Conservation (phyloP, 2,329 filamentous ascomycete genomes). For the Cytospora paraplurivora region DNA sequence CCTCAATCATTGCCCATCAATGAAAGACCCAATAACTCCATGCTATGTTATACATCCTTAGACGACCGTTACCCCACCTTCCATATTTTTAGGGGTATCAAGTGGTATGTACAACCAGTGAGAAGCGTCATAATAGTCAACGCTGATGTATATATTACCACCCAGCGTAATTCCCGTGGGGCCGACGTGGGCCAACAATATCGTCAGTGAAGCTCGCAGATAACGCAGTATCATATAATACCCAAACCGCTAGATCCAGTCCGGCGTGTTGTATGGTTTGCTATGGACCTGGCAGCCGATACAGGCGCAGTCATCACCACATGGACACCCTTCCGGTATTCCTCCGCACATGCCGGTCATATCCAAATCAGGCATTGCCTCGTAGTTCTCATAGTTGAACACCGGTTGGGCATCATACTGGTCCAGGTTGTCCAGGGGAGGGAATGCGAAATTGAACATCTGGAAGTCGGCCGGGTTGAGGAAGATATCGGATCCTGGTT, state of each 20-base stretch:
- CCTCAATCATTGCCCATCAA: neutral
- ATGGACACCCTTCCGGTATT: slow-evolving; percentile 46
- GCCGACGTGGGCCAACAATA: neutral
- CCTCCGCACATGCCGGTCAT: slow-evolving; percentile 26
- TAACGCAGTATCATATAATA: neutral
- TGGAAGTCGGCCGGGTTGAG: slow-evolving; percentile 29
- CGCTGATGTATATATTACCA: neutral
- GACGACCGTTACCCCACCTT: neutral
- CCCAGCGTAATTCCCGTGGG: neutral
- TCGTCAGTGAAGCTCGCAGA: neutral
- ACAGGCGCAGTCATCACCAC: slow-evolving; percentile 62
- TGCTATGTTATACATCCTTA: neutral
- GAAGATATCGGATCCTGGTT: slow-evolving; percentile 25
- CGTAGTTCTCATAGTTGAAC: slow-evolving; percentile 64
- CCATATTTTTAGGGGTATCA: neutral
- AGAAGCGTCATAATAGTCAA: neutral
- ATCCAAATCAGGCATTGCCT: slow-evolving; percentile 35
- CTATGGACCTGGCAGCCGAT: slow-evolving; percentile 58
- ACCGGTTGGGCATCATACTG: slow-evolving; percentile 43
- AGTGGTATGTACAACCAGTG: neutral
- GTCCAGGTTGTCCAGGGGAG: slow-evolving; percentile 11
- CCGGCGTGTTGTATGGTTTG: slow-evolving; percentile 30
- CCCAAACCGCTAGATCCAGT: slow-evolving; percentile 1
- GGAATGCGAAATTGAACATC: slow-evolving; percentile 29
- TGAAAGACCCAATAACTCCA: neutral